These are phyloP conservation scores for Chrysochromulina tobinii DNA, from an alignment of 78 protist genomes.

Conservation along the genomic window DNA sequence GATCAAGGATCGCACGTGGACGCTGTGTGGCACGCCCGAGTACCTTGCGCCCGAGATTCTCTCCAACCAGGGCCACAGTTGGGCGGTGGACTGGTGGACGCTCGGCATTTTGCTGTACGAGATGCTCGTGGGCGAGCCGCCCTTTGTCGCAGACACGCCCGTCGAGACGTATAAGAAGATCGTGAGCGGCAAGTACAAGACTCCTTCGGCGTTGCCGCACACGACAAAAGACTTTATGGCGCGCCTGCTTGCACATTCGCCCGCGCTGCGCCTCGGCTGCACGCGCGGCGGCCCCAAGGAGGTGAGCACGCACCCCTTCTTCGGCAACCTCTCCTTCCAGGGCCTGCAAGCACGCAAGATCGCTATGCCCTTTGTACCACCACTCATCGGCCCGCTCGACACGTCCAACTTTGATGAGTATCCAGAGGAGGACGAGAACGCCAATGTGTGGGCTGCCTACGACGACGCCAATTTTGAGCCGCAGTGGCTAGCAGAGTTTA, in stretches of 20 bases:
- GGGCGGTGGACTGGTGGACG: conserved; percentile 56
- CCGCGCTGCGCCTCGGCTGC: not conserved
- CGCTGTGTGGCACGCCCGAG: not conserved
- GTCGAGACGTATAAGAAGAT: not conserved
- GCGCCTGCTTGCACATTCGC: not conserved
- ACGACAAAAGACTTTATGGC: not conserved
- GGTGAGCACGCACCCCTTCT: not conserved
- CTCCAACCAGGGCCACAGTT: conserved; percentile 46
- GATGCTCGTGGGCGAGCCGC: conserved; percentile 47
- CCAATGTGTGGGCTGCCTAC: no score
- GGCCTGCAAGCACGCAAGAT: not conserved
- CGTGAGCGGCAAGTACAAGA: not conserved
- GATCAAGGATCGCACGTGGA: not conserved
- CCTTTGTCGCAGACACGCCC: conserved; percentile 5
- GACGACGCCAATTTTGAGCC: no score
- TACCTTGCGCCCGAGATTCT: conserved; percentile 61
- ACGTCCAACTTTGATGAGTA: no score
- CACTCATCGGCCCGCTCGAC: no score
- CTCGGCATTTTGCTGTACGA: conserved; percentile 66
- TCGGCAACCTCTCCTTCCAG: not conserved
- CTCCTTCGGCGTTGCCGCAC: not conserved
- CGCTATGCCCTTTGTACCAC: no score
- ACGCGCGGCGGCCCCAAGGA: not conserved
- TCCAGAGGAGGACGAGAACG: no score
- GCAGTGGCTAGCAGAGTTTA: no score